These are phyloP conservation scores for Cudoniella acicularis DNA, from an alignment of 495 filamentous ascomycete genomes.

Conservation along the genomic window DNA sequence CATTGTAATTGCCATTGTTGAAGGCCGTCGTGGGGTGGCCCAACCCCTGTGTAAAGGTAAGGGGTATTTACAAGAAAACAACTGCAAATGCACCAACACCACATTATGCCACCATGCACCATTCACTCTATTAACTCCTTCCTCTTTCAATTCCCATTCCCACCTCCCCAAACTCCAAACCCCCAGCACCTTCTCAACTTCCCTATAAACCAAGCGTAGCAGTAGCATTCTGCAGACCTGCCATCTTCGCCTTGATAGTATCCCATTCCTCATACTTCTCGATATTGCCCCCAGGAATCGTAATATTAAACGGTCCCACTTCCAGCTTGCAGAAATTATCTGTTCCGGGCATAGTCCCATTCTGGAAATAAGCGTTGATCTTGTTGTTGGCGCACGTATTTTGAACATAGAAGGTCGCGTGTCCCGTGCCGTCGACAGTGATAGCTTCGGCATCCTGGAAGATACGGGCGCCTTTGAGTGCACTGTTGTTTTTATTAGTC, in stretches of 20 bases:
- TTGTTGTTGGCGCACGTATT: constrained; percentile 13
- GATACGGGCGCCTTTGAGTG: not conserved
- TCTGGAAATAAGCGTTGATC: constrained; percentile 13
- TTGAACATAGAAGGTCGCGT: not conserved
- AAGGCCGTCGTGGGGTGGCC: too few species aligned
- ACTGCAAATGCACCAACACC: too few species aligned
- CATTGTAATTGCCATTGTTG: too few species aligned
- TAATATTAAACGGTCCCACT: not conserved
- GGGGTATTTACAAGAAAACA: too few species aligned
- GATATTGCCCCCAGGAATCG: not conserved
- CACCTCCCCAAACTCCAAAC: too few species aligned
- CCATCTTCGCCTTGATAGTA: not conserved
- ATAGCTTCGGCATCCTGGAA: not conserved
- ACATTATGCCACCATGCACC: too few species aligned
- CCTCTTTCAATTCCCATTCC: too few species aligned
- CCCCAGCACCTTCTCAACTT: too few species aligned
- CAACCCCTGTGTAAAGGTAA: too few species aligned
- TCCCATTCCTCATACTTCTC: not conserved
- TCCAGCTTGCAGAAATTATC: constrained; percentile 7
- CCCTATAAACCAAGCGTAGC: too few species aligned
- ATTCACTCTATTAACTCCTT: too few species aligned
- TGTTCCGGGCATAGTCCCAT: constrained; percentile 1
- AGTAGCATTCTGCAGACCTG: not conserved
- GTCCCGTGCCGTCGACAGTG: not conserved
- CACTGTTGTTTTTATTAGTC: constrained; percentile 1